Evolutionary conservation across 2,329 filamentous ascomycete species (phyloP).

Genomic region (Colletotrichum sp.): DNA sequence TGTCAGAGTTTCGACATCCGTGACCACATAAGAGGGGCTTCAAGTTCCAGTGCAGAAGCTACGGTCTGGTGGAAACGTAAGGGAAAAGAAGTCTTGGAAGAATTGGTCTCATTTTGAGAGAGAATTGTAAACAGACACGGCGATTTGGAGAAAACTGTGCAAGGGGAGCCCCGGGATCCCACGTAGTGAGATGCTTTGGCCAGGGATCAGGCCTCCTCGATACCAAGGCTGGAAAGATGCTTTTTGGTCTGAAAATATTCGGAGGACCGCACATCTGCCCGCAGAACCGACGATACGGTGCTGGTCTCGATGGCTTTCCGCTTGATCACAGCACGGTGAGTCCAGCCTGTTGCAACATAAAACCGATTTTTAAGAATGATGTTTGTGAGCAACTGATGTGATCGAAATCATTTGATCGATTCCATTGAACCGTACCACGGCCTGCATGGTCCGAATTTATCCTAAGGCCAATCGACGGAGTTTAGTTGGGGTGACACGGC

Average conservation of each 20-base stretch:
- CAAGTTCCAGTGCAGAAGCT: background rate
- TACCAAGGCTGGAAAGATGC: background rate
- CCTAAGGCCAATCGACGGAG: background rate
- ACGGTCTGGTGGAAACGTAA: background rate
- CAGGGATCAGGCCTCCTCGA: background rate
- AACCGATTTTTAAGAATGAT: background rate
- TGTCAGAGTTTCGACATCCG: background rate
- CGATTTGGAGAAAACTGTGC: background rate
- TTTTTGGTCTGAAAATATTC: background rate
- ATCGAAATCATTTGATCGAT: background rate
- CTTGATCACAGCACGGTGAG: background rate
- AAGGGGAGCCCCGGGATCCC: background rate
- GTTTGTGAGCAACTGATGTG: background rate
- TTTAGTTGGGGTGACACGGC: background rate
- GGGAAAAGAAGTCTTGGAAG: background rate
- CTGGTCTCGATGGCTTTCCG: background rate
- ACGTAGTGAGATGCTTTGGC: background rate
- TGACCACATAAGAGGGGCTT: background rate
- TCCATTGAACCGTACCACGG: accelerated
- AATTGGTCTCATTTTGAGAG: background rate
- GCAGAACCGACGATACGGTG: background rate
- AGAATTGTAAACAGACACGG: background rate
- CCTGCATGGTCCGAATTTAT: background rate
- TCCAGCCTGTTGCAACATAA: background rate
- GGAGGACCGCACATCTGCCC: background rate